Conservation (phyloP, 768 basidiomycete species). For the Rhodocollybia butyracea region DNA sequence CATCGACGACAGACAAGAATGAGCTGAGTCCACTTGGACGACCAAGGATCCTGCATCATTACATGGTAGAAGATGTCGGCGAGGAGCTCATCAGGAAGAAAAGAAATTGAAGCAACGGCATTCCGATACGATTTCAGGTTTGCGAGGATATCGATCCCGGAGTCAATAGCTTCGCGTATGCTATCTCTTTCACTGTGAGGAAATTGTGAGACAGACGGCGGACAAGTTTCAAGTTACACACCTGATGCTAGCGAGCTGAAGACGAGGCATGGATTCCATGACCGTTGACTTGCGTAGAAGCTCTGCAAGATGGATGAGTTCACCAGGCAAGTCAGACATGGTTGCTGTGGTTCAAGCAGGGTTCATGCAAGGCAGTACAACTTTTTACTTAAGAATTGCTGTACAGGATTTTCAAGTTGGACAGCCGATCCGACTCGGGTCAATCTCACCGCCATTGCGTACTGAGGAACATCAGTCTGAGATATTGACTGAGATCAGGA, state of each 20-base stretch:
- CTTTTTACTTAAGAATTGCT: too few species aligned
- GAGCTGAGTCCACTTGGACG: background rate
- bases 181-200: background rate
- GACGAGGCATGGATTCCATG: background rate
- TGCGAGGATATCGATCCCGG: background rate
- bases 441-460: too few species aligned
- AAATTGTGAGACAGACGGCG: background rate
- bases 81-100: slow-evolving; percentile 5
- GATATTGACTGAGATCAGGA: too few species aligned
- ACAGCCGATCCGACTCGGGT: too few species aligned
- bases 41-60: background rate
- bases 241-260: background rate
- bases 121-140: slow-evolving; percentile 2
- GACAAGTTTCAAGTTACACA: background rate
- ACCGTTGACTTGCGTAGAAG: background rate
- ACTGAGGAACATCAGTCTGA: too few species aligned
- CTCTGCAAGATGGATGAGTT: background rate
- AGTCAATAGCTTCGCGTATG: background rate
- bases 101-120: background rate
- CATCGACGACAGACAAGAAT: slow-evolving; percentile 5
- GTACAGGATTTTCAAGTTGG: too few species aligned
- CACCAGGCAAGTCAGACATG: background rate
- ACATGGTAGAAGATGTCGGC: background rate
- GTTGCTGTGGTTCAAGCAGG: background rate
- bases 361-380: too few species aligned